Conservation (phyloP, 805 yeast genomes). For the Hemisphaericaspora nanyangensis region DNA sequence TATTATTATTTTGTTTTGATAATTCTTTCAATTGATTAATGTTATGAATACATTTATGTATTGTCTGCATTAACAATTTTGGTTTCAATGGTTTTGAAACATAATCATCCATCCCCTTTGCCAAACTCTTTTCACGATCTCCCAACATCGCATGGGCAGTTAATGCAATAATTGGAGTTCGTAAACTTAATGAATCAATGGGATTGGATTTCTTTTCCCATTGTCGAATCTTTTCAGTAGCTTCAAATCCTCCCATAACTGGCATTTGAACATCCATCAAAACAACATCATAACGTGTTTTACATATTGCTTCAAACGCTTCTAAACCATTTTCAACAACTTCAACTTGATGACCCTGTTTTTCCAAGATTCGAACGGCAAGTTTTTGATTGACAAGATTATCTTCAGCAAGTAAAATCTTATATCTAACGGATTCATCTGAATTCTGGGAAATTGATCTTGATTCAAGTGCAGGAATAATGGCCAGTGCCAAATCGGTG, state of each 20-base stretch:
- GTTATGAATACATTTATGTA: conserved; percentile 76
- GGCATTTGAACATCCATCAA: conserved; percentile 96
- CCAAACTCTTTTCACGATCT: conserved; percentile 80
- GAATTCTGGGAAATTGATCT: conserved; percentile 75
- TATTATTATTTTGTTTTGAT: conserved; percentile 43
- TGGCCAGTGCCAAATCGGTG: conserved; percentile 75
- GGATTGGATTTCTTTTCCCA: conserved; percentile 83
- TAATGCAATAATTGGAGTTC: conserved; percentile 85
- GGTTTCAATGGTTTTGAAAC: conserved; percentile 86
- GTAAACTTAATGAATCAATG: conserved; percentile 60
- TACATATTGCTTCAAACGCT: conserved; percentile 72
- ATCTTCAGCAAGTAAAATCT: conserved; percentile 79
- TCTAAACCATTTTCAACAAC: conserved; percentile 86
- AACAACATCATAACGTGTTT: conserved; percentile 70
- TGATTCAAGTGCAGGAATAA: conserved; percentile 81
- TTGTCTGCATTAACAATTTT: conserved; percentile 75
- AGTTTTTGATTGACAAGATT: conserved; percentile 83
- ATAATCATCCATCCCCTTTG: conserved; percentile 91
- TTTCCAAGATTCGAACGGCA: conserved; percentile 80
- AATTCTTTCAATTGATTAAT: conserved; percentile 58
- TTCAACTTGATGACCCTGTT: conserved; percentile 78
- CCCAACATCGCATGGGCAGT: conserved; percentile 96
- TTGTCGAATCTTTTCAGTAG: conserved; percentile 79
- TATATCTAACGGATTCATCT: conserved; percentile 73
- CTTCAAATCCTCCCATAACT: conserved; percentile 92